A percentile compares a stretch with the other conserved stretches of the same genome.
phyloP scores from a whole-genome alignment of 2,329 filamentous ascomycete genomes.

The Pseudogymnoascus sp. region DNA sequence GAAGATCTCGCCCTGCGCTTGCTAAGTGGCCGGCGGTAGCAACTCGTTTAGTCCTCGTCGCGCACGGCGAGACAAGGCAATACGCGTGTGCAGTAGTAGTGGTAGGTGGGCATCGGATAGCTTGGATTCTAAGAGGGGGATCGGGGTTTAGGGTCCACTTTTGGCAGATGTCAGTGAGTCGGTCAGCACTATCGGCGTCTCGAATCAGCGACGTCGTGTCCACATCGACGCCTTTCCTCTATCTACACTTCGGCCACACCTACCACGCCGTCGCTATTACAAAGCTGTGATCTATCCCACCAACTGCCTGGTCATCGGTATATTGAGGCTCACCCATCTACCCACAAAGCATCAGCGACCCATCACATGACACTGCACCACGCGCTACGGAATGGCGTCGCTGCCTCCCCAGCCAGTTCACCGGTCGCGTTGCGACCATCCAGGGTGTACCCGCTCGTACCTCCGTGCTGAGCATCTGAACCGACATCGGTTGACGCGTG shows the following conservation, averaged over 20 bases:
- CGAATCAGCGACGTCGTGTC: not conserved
- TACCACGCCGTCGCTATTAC: not conserved
- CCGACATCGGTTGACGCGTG: conserved; percentile 21
- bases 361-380: conserved; percentile 1
- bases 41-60: not conserved
- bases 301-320: not conserved
- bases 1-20: not conserved
- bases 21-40: not conserved
- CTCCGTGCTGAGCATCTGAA: conserved; percentile 21
- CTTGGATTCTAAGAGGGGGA: not conserved
- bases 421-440: conserved; percentile 15
- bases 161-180: conserved; percentile 2
- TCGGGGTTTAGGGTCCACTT: not conserved
- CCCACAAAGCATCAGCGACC: not conserved
- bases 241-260: not conserved
- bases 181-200: not conserved
- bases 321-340: not conserved
- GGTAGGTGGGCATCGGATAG: not conserved
- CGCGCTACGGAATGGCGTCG: not conserved
- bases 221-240: not conserved
- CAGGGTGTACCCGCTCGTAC: conserved; percentile 21
- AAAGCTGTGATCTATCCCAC: not conserved
- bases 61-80: not conserved
- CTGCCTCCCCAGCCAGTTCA: conserved; percentile 3
- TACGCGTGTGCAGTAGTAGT: not conserved